These are phyloP conservation scores for Ceratocystis variospora DNA, from an alignment of 2,329 filamentous ascomycete genomes.

Conservation along the genomic window DNA sequence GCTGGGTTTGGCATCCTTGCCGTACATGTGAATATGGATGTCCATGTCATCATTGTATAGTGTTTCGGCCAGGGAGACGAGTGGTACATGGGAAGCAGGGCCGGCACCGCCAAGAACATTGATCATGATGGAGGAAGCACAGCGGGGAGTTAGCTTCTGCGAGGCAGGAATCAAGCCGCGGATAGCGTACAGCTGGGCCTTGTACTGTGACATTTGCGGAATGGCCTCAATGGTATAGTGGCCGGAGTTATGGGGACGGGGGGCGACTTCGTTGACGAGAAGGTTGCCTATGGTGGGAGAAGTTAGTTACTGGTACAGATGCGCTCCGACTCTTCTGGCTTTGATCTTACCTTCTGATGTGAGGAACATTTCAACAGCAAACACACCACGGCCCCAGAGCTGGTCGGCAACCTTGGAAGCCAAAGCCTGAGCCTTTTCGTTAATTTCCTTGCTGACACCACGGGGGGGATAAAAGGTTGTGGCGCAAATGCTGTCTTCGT, in stretches of 20 bases:
- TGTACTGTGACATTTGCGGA: slow-evolving; percentile 75
- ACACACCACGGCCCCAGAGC: slow-evolving; percentile 81
- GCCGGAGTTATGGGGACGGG: slow-evolving; percentile 74
- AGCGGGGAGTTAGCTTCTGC: slow-evolving; percentile 43
- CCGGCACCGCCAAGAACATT: slow-evolving; percentile 63
- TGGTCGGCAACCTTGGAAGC: slow-evolving; percentile 66
- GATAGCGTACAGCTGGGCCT: slow-evolving; percentile 76
- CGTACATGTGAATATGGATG: slow-evolving; percentile 69
- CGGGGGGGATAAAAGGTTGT: slow-evolving; percentile 78
- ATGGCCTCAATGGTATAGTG: slow-evolving; percentile 93
- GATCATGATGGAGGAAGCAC: slow-evolving; percentile 57
- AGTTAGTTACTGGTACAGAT: slow-evolving; percentile 6
- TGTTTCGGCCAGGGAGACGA: slow-evolving; percentile 35
- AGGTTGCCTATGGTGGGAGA: slow-evolving; percentile 35
- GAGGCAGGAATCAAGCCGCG: slow-evolving; percentile 49
- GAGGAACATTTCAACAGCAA: slow-evolving; percentile 93
- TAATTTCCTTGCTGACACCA: slow-evolving; percentile 46
- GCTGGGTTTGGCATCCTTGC: slow-evolving; percentile 73
- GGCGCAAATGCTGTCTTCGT: slow-evolving; percentile 92
- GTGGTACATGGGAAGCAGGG: slow-evolving; percentile 44
- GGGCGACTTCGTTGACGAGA: slow-evolving; percentile 76
- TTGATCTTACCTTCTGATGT: slow-evolving; percentile 45
- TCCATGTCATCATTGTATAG: slow-evolving; percentile 35
- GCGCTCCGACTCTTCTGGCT: slow-evolving; percentile 12
- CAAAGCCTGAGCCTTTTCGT: slow-evolving; percentile 55